Base-by-base conservation (phyloP, 208 protist genomes). In the Acanthamoeba triangularis region DNA sequence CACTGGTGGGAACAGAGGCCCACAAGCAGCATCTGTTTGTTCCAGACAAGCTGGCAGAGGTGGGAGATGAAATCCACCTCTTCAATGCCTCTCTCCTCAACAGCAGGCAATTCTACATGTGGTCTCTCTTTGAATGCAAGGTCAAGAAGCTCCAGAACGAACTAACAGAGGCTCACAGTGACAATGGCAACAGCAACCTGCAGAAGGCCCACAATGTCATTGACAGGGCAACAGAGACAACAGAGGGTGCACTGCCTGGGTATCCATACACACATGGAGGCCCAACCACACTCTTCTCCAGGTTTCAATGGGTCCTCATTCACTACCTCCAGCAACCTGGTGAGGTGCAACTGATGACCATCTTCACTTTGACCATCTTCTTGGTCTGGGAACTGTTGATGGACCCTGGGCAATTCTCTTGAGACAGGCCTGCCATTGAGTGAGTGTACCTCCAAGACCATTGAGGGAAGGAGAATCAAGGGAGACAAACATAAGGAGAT, bases 51-150 rank as follows among this genome's bases (percentile, higher is more conserved):
- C 41, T 92, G 61, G n/a, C 0, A 14, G 41, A 92, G 54, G 47
- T 92, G 37, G 87, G 49, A 47, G 33, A 67, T 10, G 87, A 92
- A 47, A 74, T 92, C 54, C 16, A n/a, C 41, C 87, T 92, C 61
- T 92, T 92, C 87, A 92, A 92, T 35, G 87, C 87, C 61, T 92
- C 87, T 49, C 63, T 92, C 41, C 87, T 92, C 59, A 92, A 92
- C 33, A 59, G 87, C 37, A 59, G 87, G 28, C 87, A 92, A 56
- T 30, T 92, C 61, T 52, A 76, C 63, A 59, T 92, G 0, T 23
- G 33, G 54, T 0, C 8, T 30, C 18, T 92, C 54, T 92, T 92
- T 25, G 28, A 92, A 3, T 0, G 33, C 28, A 59, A 76, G 82
- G 82, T 90, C 0, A 47, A 90, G 33, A 30, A 65, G 72, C 72